Base-by-base conservation (phyloP, 768 basidiomycete species). In the Tubosaeta sp. region DNA sequence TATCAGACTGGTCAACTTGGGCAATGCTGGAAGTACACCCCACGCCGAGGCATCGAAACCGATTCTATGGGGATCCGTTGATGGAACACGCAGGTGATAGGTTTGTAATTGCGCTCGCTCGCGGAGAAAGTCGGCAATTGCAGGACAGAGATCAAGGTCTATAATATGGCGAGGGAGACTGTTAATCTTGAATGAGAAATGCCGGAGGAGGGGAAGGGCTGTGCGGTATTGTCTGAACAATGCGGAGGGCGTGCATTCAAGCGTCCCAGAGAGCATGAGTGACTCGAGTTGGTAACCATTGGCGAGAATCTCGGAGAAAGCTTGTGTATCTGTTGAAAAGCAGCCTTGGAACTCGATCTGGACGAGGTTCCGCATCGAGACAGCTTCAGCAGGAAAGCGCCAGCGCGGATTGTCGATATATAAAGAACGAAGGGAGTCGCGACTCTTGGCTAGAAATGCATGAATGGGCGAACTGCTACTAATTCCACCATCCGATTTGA, bases 11-110 rank as follows among this genome's bases (percentile, higher is more conserved):
- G 67, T 74, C 45, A 89, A 63, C 12, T 71, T 71, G 16, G 68
- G 64, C 22, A 89, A 65, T 6, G 76, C 76, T 0, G 85, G 85
- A 9, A 89, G 69, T 8, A 86, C 80, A 9, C 86, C 85, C 86
- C 84, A 87, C 8, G 81, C 73, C 1, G 81, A 77, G 0, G 86
- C 82, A 54, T 86, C 82, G 56, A 84, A 87, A 21, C 86, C 86
- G 10, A 83, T 73, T 7, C 75, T 71, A 54, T 70, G 71, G 57
- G 79, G 77, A 44, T 79, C 76, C 12, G 63, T 61, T 6, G 62
- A 60, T 5, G 74, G 68, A 2, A 74, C 75, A 11, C 76, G 71
- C 1, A 87, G 71, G 39, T 75, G 70, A 21, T 87, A 73, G 0
- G 77, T 77, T n/a, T 69, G 70, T 35, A 89, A 67, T 35, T 77